Base-by-base conservation (phyloP, 2,329 filamentous ascomycete species). In the Neonectria neomacrospora region DNA sequence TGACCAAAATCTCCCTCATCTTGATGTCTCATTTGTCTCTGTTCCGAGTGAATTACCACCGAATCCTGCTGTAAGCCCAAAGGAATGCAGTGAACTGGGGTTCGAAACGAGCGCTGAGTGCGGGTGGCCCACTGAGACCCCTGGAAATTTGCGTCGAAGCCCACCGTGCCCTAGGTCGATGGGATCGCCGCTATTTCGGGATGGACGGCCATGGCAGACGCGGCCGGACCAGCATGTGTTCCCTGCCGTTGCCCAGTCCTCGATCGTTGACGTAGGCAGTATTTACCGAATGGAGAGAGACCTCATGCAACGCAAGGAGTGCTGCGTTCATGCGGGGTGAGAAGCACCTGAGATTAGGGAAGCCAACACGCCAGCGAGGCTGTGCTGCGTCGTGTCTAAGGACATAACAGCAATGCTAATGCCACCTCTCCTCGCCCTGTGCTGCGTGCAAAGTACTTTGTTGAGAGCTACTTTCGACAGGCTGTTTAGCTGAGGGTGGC, bases 141-240 rank as follows among this genome's bases (percentile, higher is more conserved):
- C 50, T 34, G 50, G 30, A 59, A 59, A 47, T 47, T 26, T 47
- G 20, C 20, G 16, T n/a, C n/a, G 47, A 22, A 30, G 47, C 26
- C 45, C 45, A 39, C 37, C 37, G 37, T 32, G 14, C 32, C 20
- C 45, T 14, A 16, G 47, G 14, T 42, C 34, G 26, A 28, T 37
- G n/a, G 32, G 55, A 44, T 51, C 26, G 56, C 30, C 56, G 50
- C 56, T 59, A 59, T 59, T 59, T 59, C 14, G 39, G 56, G 56
- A 39, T 18, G 28, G 56, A 26, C 23, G 44, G 47, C 47, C 48
- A 59, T 47, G 41, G 18, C 39, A 28, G 30, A 26, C 10, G 56
- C 20, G 56, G 39, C 32, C 12, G 28, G 56, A 22, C 32, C 56
- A 53, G 7, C 39, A 47, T 28, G 20, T 22, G 56, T 32, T 41